Conservation (phyloP, 2,329 filamentous ascomycete genomes). For the Cladorrhinum sp. region DNA sequence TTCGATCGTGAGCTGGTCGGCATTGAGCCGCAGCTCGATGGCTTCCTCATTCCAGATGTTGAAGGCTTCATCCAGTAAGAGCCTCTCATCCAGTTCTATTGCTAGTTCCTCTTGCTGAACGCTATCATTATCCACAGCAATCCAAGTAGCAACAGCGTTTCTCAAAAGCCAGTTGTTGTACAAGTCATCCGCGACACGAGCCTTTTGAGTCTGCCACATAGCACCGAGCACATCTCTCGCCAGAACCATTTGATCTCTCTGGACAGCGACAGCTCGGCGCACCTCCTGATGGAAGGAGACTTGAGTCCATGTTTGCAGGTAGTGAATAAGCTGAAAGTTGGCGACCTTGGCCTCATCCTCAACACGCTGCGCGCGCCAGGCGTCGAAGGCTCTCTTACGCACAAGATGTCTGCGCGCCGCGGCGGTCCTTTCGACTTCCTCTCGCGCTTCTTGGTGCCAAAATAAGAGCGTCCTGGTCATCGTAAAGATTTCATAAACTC, state of each 20-base stretch:
- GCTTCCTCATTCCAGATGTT: slow-evolving; percentile 27
- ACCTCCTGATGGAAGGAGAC: slow-evolving; percentile 25
- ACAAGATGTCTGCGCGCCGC: slow-evolving; percentile 69
- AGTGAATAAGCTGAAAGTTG: slow-evolving; percentile 31
- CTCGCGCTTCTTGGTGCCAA: slow-evolving; percentile 65
- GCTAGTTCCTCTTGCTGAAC: slow-evolving; percentile 19
- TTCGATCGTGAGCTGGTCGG: slow-evolving; percentile 17
- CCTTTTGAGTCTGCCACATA: slow-evolving; percentile 34
- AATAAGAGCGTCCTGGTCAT: slow-evolving; percentile 63
- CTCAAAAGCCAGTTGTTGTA: slow-evolving; percentile 7
- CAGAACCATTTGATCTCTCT: slow-evolving; percentile 31
- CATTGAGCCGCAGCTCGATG: slow-evolving; percentile 20
- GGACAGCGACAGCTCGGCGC: slow-evolving; percentile 29
- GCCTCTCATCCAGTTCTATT: slow-evolving; percentile 19
- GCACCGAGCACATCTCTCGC: slow-evolving; percentile 29
- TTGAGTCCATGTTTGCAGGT: slow-evolving; percentile 30
- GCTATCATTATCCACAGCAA: slow-evolving; percentile 8
- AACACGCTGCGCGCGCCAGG: slow-evolving; percentile 64
- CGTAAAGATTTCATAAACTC: slow-evolving; percentile 64
- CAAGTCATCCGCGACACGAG: slow-evolving; percentile 25
- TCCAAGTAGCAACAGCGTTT: slow-evolving; percentile 26
- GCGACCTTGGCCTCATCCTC: slow-evolving; percentile 55
- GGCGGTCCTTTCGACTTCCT: slow-evolving; percentile 64
- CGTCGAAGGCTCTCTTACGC: slow-evolving; percentile 64
- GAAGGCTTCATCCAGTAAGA: slow-evolving; percentile 24